Percentiles rank a stretch among this genome's conserved stretches.
Evolutionary conservation across 805 yeast genomes (phyloP).

Genomic region (Metschnikowia cerradonensis): DNA sequence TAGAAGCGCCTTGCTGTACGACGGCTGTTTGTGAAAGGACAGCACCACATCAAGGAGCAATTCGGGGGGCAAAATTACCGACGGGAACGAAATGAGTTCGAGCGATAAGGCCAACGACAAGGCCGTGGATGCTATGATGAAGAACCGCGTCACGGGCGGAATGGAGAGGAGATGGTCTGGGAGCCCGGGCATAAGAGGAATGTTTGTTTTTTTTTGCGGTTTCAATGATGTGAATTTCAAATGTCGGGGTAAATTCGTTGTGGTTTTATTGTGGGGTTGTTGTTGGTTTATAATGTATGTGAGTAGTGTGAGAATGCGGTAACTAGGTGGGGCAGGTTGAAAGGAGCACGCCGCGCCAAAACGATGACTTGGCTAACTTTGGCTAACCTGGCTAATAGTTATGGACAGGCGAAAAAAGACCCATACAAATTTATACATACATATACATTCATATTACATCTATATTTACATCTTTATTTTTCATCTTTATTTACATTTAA

Average conservation of each 20-base stretch:
- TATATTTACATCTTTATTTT: no score
- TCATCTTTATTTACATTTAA: no score
- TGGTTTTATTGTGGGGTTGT: neutral
- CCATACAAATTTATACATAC: neutral
- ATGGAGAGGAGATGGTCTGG: slow-evolving; percentile 26
- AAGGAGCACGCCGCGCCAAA: neutral
- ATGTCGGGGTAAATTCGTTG: neutral
- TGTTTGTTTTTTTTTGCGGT: neutral
- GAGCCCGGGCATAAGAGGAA: slow-evolving; percentile 11
- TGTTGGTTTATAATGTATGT: no score
- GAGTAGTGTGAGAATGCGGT: no score
- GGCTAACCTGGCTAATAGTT: no score
- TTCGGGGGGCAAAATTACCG: slow-evolving; percentile 8
- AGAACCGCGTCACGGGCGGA: slow-evolving; percentile 60
- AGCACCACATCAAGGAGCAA: slow-evolving; percentile 7
- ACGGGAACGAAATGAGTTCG: slow-evolving; percentile 14
- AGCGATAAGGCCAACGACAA: slow-evolving; percentile 35
- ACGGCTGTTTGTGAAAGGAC: neutral
- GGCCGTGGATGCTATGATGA: slow-evolving; percentile 46
- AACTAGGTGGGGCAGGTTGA: no score
- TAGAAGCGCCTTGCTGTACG: neutral
- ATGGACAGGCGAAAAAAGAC: no score
- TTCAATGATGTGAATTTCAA: neutral
- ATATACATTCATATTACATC: no score
- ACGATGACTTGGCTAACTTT: no score